phyloP scores from a whole-genome alignment of 768 basidiomycete genomes.

The Mycena pura region DNA sequence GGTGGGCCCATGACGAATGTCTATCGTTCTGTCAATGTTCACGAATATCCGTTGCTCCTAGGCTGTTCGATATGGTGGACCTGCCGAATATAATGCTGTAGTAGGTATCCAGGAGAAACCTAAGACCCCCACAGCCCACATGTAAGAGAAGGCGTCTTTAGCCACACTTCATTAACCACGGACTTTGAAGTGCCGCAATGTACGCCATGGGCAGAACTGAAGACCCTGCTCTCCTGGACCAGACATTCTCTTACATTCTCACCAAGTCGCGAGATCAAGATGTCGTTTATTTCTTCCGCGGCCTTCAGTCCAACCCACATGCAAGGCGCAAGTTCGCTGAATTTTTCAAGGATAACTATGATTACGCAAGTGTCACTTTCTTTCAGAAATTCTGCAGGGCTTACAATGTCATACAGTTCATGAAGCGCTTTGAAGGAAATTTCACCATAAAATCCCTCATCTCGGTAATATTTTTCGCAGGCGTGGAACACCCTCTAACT shows the following conservation, averaged over 20 bases:
- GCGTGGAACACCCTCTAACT: background rate
- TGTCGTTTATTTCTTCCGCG: slow-evolving; percentile 66
- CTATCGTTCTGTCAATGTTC: background rate
- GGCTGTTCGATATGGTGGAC: slow-evolving; percentile 79
- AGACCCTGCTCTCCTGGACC: slow-evolving; percentile 61
- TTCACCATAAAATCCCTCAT: slow-evolving; percentile 62
- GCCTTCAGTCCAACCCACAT: slow-evolving; percentile 60
- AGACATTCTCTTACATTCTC: slow-evolving; percentile 68
- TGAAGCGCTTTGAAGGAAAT: slow-evolving; percentile 75
- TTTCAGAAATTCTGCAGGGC: background rate
- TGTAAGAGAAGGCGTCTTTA: slow-evolving; percentile 47
- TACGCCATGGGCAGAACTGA: slow-evolving; percentile 66
- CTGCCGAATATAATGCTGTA: slow-evolving; percentile 75
- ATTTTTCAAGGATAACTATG: slow-evolving; percentile 77
- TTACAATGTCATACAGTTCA: slow-evolving; percentile 47
- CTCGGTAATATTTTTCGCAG: slow-evolving; percentile 44
- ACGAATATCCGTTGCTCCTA: slow-evolving; percentile 39
- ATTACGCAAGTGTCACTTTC: slow-evolving; percentile 49
- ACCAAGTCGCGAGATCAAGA: slow-evolving; percentile 65
- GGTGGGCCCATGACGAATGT: slow-evolving; percentile 43
- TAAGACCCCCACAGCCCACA: slow-evolving; percentile 74
- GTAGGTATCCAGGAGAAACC: slow-evolving; percentile 73
- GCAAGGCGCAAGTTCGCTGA: slow-evolving; percentile 59
- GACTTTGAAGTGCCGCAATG: slow-evolving; percentile 17
- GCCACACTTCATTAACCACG: background rate